A percentile compares a stretch with the other conserved stretches of the same genome.
These are phyloP conservation scores for Gossypium davidsonii DNA, from an alignment of 441 rosid genomes.

Conservation along the genomic window DNA sequence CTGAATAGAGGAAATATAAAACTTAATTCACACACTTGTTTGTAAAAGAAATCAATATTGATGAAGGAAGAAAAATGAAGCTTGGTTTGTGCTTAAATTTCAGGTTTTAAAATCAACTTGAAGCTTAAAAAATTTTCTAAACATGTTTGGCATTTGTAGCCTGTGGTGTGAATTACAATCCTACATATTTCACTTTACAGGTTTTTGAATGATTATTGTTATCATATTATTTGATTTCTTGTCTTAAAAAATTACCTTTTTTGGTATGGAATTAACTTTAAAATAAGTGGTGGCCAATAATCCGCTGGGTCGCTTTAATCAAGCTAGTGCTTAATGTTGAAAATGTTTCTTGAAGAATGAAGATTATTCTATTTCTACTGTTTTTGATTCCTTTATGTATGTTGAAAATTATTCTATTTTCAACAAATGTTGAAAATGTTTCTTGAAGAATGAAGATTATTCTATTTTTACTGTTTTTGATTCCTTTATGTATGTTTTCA, in stretches of 20 bases:
- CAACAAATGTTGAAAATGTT: too few relatives aligned
- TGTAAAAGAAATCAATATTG: neutral
- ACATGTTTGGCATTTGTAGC: neutral
- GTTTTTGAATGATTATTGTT: neutral
- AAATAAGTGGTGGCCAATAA: neutral
- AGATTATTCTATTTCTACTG: neutral
- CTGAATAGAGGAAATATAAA: neutral
- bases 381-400: neutral
- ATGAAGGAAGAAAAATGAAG: neutral
- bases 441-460: too few relatives aligned
- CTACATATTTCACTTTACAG: neutral
- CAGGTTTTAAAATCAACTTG: neutral
- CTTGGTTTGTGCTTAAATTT: neutral
- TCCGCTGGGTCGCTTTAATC: neutral
- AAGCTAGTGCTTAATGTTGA: neutral
- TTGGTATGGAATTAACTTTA: neutral
- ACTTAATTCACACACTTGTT: neutral
- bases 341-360: neutral
- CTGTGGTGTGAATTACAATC: neutral
- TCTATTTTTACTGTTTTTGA: too few relatives aligned
- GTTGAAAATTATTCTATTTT: too few relatives aligned
- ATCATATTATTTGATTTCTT: neutral
- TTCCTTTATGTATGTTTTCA: too few relatives aligned
- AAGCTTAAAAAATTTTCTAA: neutral
- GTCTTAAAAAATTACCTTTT: neutral